Base-by-base conservation (phyloP, 2,329 filamentous ascomycete species). In the Nigrospora osmanthi region DNA sequence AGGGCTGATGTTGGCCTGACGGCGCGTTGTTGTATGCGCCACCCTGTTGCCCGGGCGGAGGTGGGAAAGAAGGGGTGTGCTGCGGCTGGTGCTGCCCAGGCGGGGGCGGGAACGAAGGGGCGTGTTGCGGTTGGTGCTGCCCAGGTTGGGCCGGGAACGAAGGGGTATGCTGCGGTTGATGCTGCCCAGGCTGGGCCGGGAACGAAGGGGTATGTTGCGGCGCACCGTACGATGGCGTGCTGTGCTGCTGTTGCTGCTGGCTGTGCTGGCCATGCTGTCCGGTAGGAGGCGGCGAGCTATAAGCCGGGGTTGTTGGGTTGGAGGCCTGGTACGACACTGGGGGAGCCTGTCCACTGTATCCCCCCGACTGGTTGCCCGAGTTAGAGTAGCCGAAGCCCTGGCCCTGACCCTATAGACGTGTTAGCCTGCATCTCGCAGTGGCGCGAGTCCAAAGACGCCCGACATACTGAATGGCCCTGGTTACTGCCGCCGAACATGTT, bases 331-430 rank as follows among this genome's bases (percentile, higher is more conserved):
- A 83, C 7, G 77, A 73, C 13, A 73, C 62, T n/a, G 79, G 76
- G 12, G 83, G 83, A 35, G 81, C 78, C 46, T 76, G 70, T 45
- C 81, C 83, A 48, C 68, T 73, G 60, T 86, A 87, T 34, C 71
- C 70, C 38, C 76, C 74, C 49, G 72, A 60, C 37, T 74, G 68
- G 37, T 15, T 33, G 15, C 72, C 73, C 4, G 70, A 61, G 54
- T 76, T 76, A 17, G 78, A 79, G 60, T 85, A 85, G 31, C 81
- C 83, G 58, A 77, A 87, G 56, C 74, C 77, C 51, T 80, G 72
- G 48, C 68, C 67, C 68, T 76, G 50, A 28, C 32, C n/a, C 16
- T 15, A 31, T 17, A 16, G 16, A 42, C 5, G 65, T 50, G 44
- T 64, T 56, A 52, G 49, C 32, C 37, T 10, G 10, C 34, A 19